Evolutionary conservation across 2,329 filamentous ascomycete genomes (phyloP).

Genomic region (Penicillium sp.): DNA sequence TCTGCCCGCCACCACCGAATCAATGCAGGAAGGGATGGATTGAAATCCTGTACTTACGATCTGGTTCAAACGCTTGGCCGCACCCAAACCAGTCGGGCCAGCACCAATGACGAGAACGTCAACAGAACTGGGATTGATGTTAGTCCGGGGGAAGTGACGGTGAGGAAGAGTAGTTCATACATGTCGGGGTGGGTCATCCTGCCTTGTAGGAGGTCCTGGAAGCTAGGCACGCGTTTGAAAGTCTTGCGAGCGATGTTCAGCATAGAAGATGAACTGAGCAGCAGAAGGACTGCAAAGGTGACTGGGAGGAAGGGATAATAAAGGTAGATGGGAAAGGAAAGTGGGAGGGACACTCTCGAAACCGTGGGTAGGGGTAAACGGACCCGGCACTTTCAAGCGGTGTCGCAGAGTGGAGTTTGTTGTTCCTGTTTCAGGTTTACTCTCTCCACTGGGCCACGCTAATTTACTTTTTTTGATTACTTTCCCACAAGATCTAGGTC

Average conservation of each 20-base stretch:
- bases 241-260: conserved; percentile 46
- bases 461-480: conserved; percentile 6
- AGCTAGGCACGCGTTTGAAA: conserved; percentile 46
- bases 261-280: conserved; percentile 40
- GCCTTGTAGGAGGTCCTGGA: conserved; percentile 49
- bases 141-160: background rate
- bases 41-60: conserved; percentile 62
- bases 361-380: conserved; percentile 26
- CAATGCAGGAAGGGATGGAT: background rate
- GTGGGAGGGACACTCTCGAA: conserved; percentile 22
- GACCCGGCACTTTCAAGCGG: conserved; percentile 28
- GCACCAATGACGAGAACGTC: conserved; percentile 98
- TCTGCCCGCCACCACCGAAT: conserved; percentile 4
- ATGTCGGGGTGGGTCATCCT: conserved; percentile 49
- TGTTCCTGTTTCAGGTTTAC: conserved; percentile 40
- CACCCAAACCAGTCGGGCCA: conserved; percentile 94
- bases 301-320: conserved; percentile 20
- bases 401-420: conserved; percentile 28
- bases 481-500: background rate
- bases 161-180: conserved; percentile 29
- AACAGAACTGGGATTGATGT: conserved; percentile 64
- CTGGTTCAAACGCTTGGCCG: conserved; percentile 96
- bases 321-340: conserved; percentile 20
- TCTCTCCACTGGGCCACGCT: background rate
- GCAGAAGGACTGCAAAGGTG: conserved; percentile 29